Conservation (phyloP, 768 basidiomycete genomes). For the Hygrocybe punicea region DNA sequence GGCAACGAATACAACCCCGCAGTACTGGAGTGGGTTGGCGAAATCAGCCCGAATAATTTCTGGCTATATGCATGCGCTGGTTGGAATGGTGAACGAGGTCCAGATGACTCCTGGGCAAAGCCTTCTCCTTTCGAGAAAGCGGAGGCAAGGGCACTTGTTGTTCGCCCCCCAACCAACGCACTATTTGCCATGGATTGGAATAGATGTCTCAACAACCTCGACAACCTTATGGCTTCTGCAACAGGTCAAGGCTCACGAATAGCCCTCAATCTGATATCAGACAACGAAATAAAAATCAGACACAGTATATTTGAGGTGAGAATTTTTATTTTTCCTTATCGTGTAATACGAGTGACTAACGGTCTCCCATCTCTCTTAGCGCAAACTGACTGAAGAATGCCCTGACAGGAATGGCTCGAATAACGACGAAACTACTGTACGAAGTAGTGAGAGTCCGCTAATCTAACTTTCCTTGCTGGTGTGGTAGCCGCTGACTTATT, state of each 20-base stretch:
- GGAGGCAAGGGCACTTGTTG: not conserved
- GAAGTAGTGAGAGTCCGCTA: not conserved
- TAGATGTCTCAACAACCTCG: not conserved
- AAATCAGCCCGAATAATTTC: not conserved
- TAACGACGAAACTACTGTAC: not conserved
- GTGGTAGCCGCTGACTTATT: not conserved
- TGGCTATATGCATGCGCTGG: not conserved
- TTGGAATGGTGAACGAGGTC: not conserved
- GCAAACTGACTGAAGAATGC: not conserved
- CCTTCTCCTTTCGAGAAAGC: not conserved
- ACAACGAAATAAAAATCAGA: not conserved
- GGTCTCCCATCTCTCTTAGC: too few relatives aligned
- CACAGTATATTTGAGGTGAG: not conserved
- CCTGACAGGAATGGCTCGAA: not conserved
- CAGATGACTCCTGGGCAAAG: not conserved
- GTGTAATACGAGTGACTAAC: too few relatives aligned
- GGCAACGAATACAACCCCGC: not conserved
- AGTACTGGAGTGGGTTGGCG: not conserved
- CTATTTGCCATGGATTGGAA: not conserved
- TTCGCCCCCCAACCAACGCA: not conserved
- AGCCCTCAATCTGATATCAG: not conserved
- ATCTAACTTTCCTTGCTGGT: not conserved
- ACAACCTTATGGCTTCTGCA: not conserved
- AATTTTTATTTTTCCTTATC: not conserved
- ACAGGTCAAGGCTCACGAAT: not conserved